Evolutionary conservation across 495 filamentous ascomycete genomes (phyloP).

Genomic region (Aspergillus kassunensis): DNA sequence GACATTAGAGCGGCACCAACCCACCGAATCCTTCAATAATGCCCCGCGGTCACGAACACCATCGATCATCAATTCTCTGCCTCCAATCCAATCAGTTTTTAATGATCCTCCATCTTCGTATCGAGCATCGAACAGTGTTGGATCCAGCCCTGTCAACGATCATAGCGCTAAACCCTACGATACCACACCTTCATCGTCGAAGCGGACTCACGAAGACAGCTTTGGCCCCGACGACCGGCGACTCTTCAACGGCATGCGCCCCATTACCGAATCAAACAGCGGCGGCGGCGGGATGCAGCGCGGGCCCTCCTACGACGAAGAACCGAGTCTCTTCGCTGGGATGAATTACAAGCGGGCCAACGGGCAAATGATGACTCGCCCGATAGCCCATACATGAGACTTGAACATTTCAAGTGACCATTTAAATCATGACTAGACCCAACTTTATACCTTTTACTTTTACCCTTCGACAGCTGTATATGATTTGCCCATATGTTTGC

Average conservation of each 20-base stretch:
- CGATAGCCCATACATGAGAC: constrained; percentile 23
- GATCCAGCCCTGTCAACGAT: constrained; percentile 27
- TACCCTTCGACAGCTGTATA: constrained; percentile 18
- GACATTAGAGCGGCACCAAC: too few species aligned
- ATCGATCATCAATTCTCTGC: constrained; percentile 17
- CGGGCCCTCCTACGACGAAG: constrained; percentile 27
- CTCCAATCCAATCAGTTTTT: constrained; percentile 23
- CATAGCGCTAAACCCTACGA: constrained; percentile 30
- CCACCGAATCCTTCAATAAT: too few species aligned
- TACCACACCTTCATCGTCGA: constrained; percentile 26
- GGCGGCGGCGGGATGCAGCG: constrained; percentile 23
- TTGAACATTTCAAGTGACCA: constrained; percentile 4
- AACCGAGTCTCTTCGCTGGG: constrained; percentile 23
- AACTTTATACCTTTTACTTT: constrained; percentile 18
- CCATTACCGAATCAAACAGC: constrained; percentile 35
- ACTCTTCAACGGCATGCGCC: constrained; percentile 51
- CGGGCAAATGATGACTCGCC: constrained; percentile 33
- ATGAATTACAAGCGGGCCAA: constrained; percentile 53
- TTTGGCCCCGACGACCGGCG: constrained; percentile 41
- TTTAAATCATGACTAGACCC: constrained; percentile 14
- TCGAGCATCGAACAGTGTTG: constrained; percentile 23
- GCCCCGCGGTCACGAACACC: constrained; percentile 27
- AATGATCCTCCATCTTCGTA: constrained; percentile 22
- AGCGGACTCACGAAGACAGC: constrained; percentile 40
- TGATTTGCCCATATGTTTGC: constrained; percentile 18